Conservation (phyloP, 1,139 yeast species). For the Geotrichum siamense region DNA sequence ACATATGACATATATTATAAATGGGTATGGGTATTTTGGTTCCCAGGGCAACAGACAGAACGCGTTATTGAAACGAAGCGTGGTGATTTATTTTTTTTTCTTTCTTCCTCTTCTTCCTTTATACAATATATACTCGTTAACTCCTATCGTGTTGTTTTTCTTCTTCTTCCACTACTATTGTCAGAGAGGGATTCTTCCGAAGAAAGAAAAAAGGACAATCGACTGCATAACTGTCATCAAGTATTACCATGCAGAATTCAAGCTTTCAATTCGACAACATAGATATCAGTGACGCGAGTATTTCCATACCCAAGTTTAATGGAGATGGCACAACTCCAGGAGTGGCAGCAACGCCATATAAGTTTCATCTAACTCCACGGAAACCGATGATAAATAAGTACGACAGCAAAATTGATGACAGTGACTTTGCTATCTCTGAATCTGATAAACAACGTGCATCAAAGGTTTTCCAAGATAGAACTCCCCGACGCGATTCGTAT, state of each 20-base stretch:
- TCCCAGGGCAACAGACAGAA: slow-evolving; percentile 8
- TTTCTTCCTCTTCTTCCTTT: not conserved
- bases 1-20: too few species aligned
- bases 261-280: slow-evolving; percentile 19
- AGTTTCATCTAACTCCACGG: not conserved
- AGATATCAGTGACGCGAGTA: slow-evolving; percentile 20
- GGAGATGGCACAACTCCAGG: slow-evolving; percentile 1
- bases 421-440: slow-evolving; percentile 16
- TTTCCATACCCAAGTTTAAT: slow-evolving; percentile 9
- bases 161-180: too few species aligned
- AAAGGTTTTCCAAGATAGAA: not conserved
- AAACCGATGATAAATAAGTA: not conserved
- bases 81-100: not conserved
- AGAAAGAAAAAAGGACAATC: slow-evolving; percentile 5
- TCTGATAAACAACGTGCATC: slow-evolving; percentile 6
- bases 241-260: not conserved
- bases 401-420: not conserved
- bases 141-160: not conserved
- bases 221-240: not conserved
- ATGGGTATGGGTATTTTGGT: slow-evolving; percentile 9
- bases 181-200: too few species aligned
- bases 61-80: slow-evolving; percentile 5
- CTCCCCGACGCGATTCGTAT: not conserved
- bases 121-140: not conserved
- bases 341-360: slow-evolving; percentile 10